Evolutionary conservation across 305 asterid genomes (phyloP), one percentile per base, ranked within the genome.

Genomic region (Fraxinus nigra): DNA sequence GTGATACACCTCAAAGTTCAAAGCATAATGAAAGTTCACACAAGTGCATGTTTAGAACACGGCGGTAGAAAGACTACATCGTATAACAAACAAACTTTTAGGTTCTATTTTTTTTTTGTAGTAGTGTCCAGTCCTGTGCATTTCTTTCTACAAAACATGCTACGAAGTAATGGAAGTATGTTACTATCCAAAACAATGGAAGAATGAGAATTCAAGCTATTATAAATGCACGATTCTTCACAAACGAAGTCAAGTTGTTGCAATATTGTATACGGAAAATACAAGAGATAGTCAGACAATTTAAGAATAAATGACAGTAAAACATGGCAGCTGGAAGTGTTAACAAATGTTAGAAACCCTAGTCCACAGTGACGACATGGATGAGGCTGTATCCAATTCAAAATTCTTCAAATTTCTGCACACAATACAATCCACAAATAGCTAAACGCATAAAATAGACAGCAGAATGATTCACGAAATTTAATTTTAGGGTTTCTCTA

Each of bases 401-500:
- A 28, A 26, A 13, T 56, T 20, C 13, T 67, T 67, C 74, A 1
- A 26, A 65, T 3, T 73, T 73, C 67, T 7, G 26, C 46, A 82
- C 72, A 76, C 56, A 33, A 76, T 82, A 82, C 82, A 63, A 73
- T 26, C 20, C 33, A 51, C 7, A 48, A 9, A 43, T 69, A 37
- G 26, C 22, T 9, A 56, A 40, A 83, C 14, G 56, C 4, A 26
- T 46, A 20, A 37, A 78, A 30, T 26, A 69, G 59, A 33, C 18
- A 18, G 30, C 76, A 80, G 48, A 73, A 65, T 1, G 11, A 7
- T 26, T 65, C 32, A 69, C 8, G 69, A 59, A n/a, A 32, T 67
- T 32, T 18, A 54, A 69, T 11, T 26, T 34, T 40, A 82, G 78
- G 82, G 75, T 84, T 80, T 4, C 78, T 40, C 33, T 38, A 22